Conservation (phyloP, 441 rosid genomes). For the Erodium moschatum region DNA sequence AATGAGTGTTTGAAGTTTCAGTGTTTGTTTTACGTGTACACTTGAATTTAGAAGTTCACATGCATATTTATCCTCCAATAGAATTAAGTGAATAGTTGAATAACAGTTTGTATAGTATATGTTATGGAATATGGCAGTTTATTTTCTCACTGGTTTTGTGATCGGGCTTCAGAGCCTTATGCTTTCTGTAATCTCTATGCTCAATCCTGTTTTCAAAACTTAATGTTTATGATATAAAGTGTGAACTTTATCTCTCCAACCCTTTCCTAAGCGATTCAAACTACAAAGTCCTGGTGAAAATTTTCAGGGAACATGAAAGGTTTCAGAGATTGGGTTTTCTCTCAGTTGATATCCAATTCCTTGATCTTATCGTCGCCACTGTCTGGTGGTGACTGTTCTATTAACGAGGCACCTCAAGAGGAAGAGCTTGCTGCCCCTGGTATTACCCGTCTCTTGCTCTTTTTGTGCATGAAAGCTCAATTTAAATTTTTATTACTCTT, state of each 20-base stretch:
- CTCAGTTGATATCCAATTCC: conserved; percentile 46
- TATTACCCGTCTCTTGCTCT: conserved; percentile 20
- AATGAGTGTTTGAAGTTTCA: neutral
- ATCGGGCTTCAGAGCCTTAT: conserved; percentile 1
- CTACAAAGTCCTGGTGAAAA: neutral
- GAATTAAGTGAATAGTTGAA: neutral
- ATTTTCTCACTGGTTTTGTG: neutral
- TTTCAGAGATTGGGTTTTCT: conserved; percentile 65
- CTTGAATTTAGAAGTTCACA: neutral
- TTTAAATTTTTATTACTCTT: conserved; percentile 6
- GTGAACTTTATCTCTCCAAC: neutral
- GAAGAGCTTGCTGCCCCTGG: conserved; percentile 39
- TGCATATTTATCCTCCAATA: neutral
- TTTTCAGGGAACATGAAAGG: conserved; percentile 55
- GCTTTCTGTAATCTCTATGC: neutral
- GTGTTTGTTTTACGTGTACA: neutral
- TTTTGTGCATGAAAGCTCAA: too few relatives aligned
- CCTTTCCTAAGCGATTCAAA: neutral
- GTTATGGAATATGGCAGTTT: neutral
- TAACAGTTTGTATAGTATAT: neutral
- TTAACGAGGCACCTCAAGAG: conserved; percentile 24
- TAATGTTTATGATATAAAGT: neutral
- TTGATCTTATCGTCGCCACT: conserved; percentile 56
- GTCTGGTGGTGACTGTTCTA: conserved; percentile 39
- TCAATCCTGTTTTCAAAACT: neutral